Conservation (phyloP, 192 early-diverging fungal genomes). For the Glomus cerebriforme region DNA sequence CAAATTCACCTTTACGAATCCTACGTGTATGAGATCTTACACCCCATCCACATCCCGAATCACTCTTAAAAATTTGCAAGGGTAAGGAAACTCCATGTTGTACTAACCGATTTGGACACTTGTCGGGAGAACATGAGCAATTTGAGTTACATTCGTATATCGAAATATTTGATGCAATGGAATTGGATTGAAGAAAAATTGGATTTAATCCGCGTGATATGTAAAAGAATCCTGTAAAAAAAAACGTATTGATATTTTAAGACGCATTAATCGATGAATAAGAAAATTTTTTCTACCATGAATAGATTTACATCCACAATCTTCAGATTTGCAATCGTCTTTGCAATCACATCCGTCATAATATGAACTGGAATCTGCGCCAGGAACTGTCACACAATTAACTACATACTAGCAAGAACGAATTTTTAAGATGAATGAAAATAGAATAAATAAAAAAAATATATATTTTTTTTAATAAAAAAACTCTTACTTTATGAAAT, state of each 20-base stretch:
- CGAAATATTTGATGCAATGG: background rate
- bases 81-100: conserved; percentile 18
- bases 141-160: conserved; percentile 24
- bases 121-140: background rate
- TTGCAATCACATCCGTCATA: conserved; percentile 30
- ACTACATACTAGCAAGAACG: background rate
- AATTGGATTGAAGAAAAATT: background rate
- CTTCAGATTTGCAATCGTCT: conserved; percentile 23
- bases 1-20: conserved; percentile 19
- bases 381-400: background rate
- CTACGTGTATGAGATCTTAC: background rate
- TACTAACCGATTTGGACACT: conserved; percentile 11
- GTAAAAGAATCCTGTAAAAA: conserved; percentile 23
- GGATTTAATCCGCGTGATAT: background rate
- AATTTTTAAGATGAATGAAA: background rate
- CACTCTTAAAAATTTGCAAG: conserved; percentile 9
- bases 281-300: conserved; percentile 11
- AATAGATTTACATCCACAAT: conserved; percentile 31
- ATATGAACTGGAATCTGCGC: background rate
- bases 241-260: background rate
- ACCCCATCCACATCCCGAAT: conserved; percentile 14
- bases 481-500: conserved; percentile 21
- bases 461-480: background rate
- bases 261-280: background rate
- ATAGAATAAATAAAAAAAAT: background rate